Conservation (phyloP, 371 early-diverging fungal species). For the Actinomortierella ambigua region DNA sequence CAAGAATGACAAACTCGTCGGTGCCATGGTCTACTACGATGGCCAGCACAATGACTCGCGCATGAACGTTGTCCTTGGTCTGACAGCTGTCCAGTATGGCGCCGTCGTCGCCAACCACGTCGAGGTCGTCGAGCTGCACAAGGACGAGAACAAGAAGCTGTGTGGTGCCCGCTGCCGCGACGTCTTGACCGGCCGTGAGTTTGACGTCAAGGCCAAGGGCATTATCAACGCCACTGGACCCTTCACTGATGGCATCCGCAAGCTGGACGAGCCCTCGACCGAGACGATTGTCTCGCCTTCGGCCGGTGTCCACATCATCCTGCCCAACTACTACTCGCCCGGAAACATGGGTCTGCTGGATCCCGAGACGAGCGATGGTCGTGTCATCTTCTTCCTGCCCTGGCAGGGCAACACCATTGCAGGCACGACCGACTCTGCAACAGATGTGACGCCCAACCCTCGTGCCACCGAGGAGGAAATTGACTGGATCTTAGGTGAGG, state of each 20-base stretch:
- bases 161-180: slow-evolving; percentile 89
- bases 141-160: slow-evolving; percentile 71
- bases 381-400: slow-evolving; percentile 99
- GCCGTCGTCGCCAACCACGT: slow-evolving; percentile 96
- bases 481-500: slow-evolving; percentile 95
- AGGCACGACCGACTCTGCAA: slow-evolving; percentile 98
- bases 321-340: slow-evolving; percentile 95
- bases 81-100: slow-evolving; percentile 95
- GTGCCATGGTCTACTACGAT: slow-evolving; percentile 98
- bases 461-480: slow-evolving; percentile 94
- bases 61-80: slow-evolving; percentile 95
- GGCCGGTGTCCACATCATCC: slow-evolving; percentile 96
- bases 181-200: slow-evolving; percentile 87
- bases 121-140: slow-evolving; percentile 86
- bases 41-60: slow-evolving; percentile 98
- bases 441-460: slow-evolving; percentile 81
- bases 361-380: slow-evolving; percentile 96
- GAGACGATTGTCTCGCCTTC: slow-evolving; percentile 92
- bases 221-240: slow-evolving; percentile 95
- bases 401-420: slow-evolving; percentile 98
- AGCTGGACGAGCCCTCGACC: slow-evolving; percentile 82
- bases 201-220: slow-evolving; percentile 91
- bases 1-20: slow-evolving; percentile 87
- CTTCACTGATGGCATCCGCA: slow-evolving; percentile 80
- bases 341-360: slow-evolving; percentile 97